Conservation (phyloP, 441 rosid genomes). For the Biscutella laevigata region DNA sequence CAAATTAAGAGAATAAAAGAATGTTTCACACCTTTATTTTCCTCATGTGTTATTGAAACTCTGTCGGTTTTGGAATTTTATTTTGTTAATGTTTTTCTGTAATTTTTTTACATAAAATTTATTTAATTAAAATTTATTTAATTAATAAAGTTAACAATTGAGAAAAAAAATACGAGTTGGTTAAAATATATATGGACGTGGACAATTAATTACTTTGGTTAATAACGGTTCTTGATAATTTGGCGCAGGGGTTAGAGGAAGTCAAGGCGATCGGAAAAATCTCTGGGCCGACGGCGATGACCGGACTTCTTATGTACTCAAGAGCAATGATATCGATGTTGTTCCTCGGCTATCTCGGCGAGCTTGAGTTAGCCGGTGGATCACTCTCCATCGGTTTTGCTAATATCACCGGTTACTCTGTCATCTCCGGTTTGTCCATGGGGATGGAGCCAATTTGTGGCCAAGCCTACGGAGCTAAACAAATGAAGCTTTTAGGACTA, state of each 20-base stretch:
- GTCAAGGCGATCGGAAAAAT: conserved; percentile 78
- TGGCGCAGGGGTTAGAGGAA: conserved; percentile 63
- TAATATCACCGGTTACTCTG: conserved; percentile 95
- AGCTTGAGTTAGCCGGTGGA: conserved; percentile 91
- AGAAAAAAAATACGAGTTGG: not conserved
- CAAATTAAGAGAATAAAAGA: too few relatives aligned
- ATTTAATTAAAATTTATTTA: not conserved
- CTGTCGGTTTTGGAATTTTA: not conserved
- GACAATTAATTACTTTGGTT: conserved; percentile 5
- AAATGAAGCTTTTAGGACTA: conserved; percentile 77
- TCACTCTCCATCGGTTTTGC: conserved; percentile 92
- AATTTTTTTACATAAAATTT: not conserved
- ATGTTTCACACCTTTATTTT: not conserved
- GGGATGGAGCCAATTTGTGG: conserved; percentile 99
- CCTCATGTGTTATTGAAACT: not conserved
- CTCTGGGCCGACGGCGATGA: conserved; percentile 75
- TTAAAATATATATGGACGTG: conserved; percentile 11
- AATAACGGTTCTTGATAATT: not conserved
- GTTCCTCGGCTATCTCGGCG: conserved; percentile 88
- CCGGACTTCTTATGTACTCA: conserved; percentile 76
- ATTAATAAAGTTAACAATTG: not conserved
- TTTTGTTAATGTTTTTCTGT: not conserved
- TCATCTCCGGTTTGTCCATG: conserved; percentile 92
- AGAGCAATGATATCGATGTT: conserved; percentile 95
- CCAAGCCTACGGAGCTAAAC: conserved; percentile 92